Base-by-base conservation (phyloP, 805 yeast genomes). In the Starmera caribaea region DNA sequence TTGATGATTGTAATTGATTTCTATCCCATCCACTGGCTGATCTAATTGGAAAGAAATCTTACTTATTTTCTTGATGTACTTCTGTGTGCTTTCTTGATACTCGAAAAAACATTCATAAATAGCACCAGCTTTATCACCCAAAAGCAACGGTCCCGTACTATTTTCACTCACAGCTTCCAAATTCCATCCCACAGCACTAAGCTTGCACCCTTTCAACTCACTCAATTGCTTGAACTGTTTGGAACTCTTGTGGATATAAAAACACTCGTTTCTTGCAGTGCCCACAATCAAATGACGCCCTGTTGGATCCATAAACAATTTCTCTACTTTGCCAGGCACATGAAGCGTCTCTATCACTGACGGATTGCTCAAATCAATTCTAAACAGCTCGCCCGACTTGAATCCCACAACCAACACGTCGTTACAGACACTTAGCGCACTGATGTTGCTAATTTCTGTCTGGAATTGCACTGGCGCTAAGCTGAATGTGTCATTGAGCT, bases 331-430 rank as follows among this genome's bases (percentile, higher is more conserved):
- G 9, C 57, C 58, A 0, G 71, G 61, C 2, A 68, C 43, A 11
- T 55, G 57, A n/a, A 66, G 51, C 17, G 57, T 60, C 33, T 66
- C 68, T 5, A 83, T 79, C 8, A 65, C 65, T 30, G 80, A 75
- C 1, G 92, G 92, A 37, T 68, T 67, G 38, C 75, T 78, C 45
- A 83, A 59, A 48, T 81, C 77, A 28, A 84, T 81, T n/a, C 81
- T 59, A 46, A 73, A 73, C n/a, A 83, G 58, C 13, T 66, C 51
- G 1, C 81, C 80, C 8, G 68, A 58, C 37, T 62, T 62, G 41
- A 77, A 62, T 0, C 79, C 74, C 36, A 82, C 59, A 41, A 73
- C 68, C 32, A 83, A 67, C 6, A 72, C 58, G 48, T 82, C 81
- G 43, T 68, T 65, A 16, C 68, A 59, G 6, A 79, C 86, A 14